A percentile compares a stretch with the other conserved stretches of the same genome.
phyloP scores from a whole-genome alignment of 192 early-diverging fungal species.

The Umbelopsis isabellina region DNA sequence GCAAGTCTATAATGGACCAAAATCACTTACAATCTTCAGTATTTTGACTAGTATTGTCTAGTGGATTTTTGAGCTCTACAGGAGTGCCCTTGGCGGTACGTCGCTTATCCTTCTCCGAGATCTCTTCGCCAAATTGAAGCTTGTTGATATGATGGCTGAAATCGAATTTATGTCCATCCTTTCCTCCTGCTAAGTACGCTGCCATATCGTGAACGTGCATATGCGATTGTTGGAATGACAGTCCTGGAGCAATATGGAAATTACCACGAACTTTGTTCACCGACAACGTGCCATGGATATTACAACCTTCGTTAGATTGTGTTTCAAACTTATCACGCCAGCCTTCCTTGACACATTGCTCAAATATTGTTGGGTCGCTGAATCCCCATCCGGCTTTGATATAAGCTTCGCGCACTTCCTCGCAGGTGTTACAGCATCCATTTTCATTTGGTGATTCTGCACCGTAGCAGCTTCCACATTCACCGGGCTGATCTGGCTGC shows the following conservation, averaged over 20 bases:
- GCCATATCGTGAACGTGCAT: conserved; percentile 83
- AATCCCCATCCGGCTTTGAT: conserved; percentile 83
- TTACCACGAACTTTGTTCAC: conserved; percentile 95
- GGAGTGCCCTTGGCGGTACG: conserved; percentile 21
- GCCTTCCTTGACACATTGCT: conserved; percentile 91
- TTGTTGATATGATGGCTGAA: conserved; percentile 83
- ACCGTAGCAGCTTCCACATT: conserved; percentile 93
- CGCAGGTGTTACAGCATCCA: conserved; percentile 95
- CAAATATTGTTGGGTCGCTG: conserved; percentile 69
- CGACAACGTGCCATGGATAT: conserved; percentile 73
- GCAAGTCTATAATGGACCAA: too few species aligned
- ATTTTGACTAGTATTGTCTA: conserved; percentile 63
- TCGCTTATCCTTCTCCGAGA: conserved; percentile 22
- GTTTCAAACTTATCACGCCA: conserved; percentile 73
- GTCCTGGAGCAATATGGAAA: conserved; percentile 91
- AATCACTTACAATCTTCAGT: conserved; percentile 50
- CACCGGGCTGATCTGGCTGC: conserved; percentile 39
- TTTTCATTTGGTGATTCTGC: conserved; percentile 57
- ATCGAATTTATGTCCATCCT: conserved; percentile 65
- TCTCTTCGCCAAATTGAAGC: conserved; percentile 75
- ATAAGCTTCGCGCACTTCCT: conserved; percentile 88
- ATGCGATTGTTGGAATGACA: conserved; percentile 66
- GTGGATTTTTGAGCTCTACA: conserved; percentile 58
- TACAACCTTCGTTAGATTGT: conserved; percentile 90
- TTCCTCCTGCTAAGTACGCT: conserved; percentile 49